Base-by-base conservation (phyloP, 257 asterid genomes). In the Plantago major region DNA sequence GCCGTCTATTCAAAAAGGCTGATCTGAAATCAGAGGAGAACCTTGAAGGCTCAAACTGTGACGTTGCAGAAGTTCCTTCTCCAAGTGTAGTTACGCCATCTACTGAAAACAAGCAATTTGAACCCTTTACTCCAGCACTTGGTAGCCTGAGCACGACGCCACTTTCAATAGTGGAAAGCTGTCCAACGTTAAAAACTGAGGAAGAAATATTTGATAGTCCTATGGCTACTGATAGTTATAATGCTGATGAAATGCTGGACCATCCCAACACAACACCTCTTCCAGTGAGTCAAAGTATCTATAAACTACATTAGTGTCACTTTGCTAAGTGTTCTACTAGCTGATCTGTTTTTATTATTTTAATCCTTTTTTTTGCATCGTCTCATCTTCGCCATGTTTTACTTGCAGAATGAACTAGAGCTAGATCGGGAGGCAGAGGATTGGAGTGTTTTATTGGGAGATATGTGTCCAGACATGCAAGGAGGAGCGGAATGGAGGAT, bases 1-100 rank as follows among this genome's bases (percentile, higher is more conserved):
- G 95, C 70, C 96, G 99, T 10, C 75, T 93, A 62, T 90, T 90
- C 55, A 89, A 71, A 67, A 93, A 90, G 90, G 67, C 71, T 54
- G 96, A 82, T 52, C 65, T 81, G 63, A 86, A 76, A 71, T 74
- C 43, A 73, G 97, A 91, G 33, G 87, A 79, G 60, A 62, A 43
- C 55, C 42, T 60, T 61, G 94, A 76, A 52, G 63, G 52, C 66
- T 65, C 95, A 37, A 80, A 75, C 62, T 38, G 63, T 13, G 81
- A 68, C 11, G 75, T 19, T 77, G 95, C 81, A 69, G 79, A 70
- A 66, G 64, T 56, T 58, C 63, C 73, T 60, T 78, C 95, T 72
- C 85, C 94, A 9, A 43, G 75, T 1, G 66, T 60, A 9, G 68
- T 38, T 46, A 78, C 67, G 60, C 78, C 82, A 55, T 82, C 81